These are phyloP conservation scores for Dryas drummondii DNA, from an alignment of 306 rosid species.

Conservation along the genomic window DNA sequence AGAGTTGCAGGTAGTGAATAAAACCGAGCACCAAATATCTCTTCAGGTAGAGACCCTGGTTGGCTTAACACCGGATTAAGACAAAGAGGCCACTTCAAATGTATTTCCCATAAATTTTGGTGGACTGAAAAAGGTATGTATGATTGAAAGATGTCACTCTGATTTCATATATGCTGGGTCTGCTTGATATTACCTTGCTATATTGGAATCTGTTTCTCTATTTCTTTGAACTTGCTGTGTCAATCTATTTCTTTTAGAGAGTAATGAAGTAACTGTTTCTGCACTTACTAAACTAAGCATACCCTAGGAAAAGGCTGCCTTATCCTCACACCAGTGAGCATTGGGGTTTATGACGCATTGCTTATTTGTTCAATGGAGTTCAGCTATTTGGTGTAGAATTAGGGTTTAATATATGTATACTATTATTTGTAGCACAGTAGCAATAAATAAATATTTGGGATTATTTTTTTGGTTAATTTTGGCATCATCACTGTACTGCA, in stretches of 20 bases:
- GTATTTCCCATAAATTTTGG: conserved; percentile 71
- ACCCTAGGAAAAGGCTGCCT: neutral
- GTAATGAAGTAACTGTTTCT: conserved; percentile 1
- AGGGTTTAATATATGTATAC: neutral
- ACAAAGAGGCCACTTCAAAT: conserved; percentile 63
- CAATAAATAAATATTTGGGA: too few relatives aligned
- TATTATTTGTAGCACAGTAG: too few relatives aligned
- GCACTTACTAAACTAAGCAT: neutral
- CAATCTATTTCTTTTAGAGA: neutral
- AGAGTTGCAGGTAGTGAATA: conserved; percentile 76
- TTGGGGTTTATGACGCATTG: neutral
- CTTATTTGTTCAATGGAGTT: neutral
- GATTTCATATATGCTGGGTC: neutral
- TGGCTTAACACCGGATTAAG: conserved; percentile 77
- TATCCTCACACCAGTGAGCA: neutral
- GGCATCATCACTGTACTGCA: too few relatives aligned
- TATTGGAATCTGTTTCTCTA: neutral
- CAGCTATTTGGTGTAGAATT: neutral
- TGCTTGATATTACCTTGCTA: neutral
- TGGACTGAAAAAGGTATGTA: conserved; percentile 71
- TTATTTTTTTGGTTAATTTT: too few relatives aligned
- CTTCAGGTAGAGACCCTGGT: conserved; percentile 67
- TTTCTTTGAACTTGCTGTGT: neutral
- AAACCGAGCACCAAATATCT: conserved; percentile 55
- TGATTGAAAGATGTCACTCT: conserved; percentile 7